Evolutionary conservation across 2,329 filamentous ascomycete species (phyloP), one percentile per base, ranked within the genome.

Genomic region (Cordyceps pruinosa): DNA sequence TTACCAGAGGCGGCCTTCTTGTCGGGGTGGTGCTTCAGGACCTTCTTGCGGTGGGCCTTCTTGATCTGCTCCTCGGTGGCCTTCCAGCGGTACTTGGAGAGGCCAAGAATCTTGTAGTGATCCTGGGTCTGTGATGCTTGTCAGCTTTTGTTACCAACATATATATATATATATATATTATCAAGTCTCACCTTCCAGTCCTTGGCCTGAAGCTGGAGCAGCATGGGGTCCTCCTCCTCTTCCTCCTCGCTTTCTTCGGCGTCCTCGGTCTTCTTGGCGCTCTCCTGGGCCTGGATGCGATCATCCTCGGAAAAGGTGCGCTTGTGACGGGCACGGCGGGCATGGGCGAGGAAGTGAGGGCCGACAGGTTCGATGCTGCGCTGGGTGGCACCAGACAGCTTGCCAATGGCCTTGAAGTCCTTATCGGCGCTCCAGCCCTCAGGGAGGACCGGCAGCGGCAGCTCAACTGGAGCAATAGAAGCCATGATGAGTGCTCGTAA

Each of bases 251-350:
- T 89, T 62, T 87, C 86, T 58, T 97, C 90, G 56, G 90, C 89
- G 62, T 94, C 89, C 75, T 97, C 93, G 56, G 95, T 85, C 75
- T 96, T 97, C 85, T 95, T 96, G 70, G 92, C 91, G 65, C 87
- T 91, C 74, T 95, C 86, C 75, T 95, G 89, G 49, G 94, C 94
- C 78, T 97, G 90, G 70, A 99, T 95, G 64, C 92, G 89, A 73
- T 99, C 94, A 75, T 99, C 94, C 77, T 99, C 93, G 68, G 90
- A 96, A 77, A 99, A 99, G 52, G 94, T 99, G 69, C 94, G 91
- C 80, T 96, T 90, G 77, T 97, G 92, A 63, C 92, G 88, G 75
- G 91, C 90, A 75, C 94, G 89, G 70, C 94, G 92, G 67, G 94
- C 94, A 75, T 97, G 92, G 65, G 94, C 94, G 64, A 99, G 86